Conservation (phyloP, 2,329 filamentous ascomycete genomes). For the Apiospora phragmitis region DNA sequence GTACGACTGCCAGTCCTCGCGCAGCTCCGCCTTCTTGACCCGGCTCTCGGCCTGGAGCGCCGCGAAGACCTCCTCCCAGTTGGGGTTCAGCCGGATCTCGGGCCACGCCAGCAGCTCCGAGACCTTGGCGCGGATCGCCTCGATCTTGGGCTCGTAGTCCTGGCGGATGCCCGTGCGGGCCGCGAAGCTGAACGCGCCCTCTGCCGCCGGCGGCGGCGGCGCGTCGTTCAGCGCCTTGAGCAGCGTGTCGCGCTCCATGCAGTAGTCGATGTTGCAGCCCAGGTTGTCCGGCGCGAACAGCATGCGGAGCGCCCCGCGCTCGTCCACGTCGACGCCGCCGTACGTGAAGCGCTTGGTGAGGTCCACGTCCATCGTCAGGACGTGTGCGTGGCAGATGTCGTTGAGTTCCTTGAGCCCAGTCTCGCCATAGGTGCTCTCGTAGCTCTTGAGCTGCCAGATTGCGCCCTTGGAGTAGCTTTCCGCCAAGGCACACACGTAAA, state of each 20-base stretch:
- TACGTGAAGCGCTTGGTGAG: slow-evolving; percentile 42
- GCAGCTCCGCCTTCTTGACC: slow-evolving; percentile 29
- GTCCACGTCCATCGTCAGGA: slow-evolving; percentile 48
- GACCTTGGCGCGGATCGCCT: slow-evolving; percentile 39
- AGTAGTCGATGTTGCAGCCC: slow-evolving; percentile 44
- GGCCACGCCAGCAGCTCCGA: slow-evolving; percentile 35
- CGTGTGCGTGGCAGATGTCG: slow-evolving; percentile 42
- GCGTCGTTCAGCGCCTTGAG: slow-evolving; percentile 48
- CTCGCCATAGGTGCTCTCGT: slow-evolving; percentile 37
- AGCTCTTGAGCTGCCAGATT: slow-evolving; percentile 41
- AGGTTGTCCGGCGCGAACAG: slow-evolving; percentile 45
- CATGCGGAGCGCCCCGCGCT: slow-evolving; percentile 46
- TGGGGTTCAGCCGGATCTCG: slow-evolving; percentile 47
- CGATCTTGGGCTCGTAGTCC: slow-evolving; percentile 46
- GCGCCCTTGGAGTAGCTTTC: slow-evolving; percentile 46
- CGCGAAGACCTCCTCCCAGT: slow-evolving; percentile 46
- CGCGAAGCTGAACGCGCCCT: slow-evolving; percentile 39
- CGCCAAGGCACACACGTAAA: background rate
- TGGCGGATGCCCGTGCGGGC: slow-evolving; percentile 43
- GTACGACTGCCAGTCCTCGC: slow-evolving; percentile 43
- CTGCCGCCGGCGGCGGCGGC: slow-evolving; percentile 25
- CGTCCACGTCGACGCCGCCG: slow-evolving; percentile 43
- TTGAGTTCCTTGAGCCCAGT: slow-evolving; percentile 49
- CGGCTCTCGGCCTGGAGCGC: slow-evolving; percentile 37
- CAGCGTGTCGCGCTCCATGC: slow-evolving; percentile 39